These are phyloP conservation scores for Petunia secreta DNA, from an alignment of 257 asterid genomes.

Conservation along the genomic window DNA sequence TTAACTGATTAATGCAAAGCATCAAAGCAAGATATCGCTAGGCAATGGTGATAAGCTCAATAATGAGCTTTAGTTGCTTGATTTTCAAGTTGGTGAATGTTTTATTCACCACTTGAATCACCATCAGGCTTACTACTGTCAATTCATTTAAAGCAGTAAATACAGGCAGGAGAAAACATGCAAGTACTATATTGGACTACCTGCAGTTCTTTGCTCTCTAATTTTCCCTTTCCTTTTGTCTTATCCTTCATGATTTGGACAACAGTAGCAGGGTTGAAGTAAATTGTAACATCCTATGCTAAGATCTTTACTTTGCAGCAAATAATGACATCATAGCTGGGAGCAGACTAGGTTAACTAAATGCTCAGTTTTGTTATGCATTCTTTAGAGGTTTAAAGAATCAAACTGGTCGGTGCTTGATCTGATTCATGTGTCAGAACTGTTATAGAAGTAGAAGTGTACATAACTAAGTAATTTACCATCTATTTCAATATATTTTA, in stretches of 20 bases:
- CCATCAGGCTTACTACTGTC: not conserved
- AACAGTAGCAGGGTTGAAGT: not conserved
- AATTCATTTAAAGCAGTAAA: not conserved
- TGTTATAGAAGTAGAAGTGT: not conserved
- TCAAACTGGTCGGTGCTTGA: not conserved
- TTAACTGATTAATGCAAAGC: not conserved
- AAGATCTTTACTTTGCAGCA: slow-evolving; percentile 14
- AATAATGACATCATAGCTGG: slow-evolving; percentile 18
- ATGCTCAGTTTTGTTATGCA: slow-evolving; percentile 9
- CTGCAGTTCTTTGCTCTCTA: not conserved
- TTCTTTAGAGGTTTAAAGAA: not conserved
- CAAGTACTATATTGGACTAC: not conserved
- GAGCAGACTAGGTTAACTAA: slow-evolving; percentile 18
- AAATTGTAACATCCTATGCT: not conserved
- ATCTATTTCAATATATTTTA: not conserved
- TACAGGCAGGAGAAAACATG: not conserved
- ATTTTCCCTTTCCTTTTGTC: not conserved
- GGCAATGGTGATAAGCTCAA: not conserved
- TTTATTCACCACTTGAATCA: not conserved
- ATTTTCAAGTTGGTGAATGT: not conserved
- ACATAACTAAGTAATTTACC: not conserved
- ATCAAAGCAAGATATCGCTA: slow-evolving; percentile 1
- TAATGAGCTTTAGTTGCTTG: not conserved
- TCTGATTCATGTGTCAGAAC: not conserved
- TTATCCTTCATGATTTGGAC: not conserved